Evolutionary conservation across 2,329 filamentous ascomycete species (phyloP), one percentile per base, ranked within the genome.

Genomic region (Ceratocystis smalleyi): DNA sequence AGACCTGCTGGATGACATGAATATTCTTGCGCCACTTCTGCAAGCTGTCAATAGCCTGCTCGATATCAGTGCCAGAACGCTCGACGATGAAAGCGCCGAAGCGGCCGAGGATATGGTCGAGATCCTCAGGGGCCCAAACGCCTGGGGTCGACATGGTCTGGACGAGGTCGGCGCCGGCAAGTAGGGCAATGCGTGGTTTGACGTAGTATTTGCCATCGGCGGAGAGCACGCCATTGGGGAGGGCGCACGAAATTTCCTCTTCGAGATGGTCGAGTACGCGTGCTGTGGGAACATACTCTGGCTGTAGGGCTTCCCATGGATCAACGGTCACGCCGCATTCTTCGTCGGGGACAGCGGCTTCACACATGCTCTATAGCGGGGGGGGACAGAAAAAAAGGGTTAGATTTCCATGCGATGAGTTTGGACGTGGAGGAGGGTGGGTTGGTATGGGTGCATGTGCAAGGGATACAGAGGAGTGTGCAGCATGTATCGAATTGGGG

Each of bases 221-320:
- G 59, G 81, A 82, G 70, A 88, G 81, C 35, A 94, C 83, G 8
- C 91, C 91, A 5, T 91, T 91, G 35, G 85, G 78, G 55, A 89
- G 82, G 27, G 83, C 81, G 62, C 74, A 71, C 72, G 96, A 96
- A 72, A 96, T 89, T 73, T 96, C 90, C 71, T 92, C 77, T 69
- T 95, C 85, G 70, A 96, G 94, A 75, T 96, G 92, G 71, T 95
- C 90, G 60, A 96, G 79, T 49, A 96, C 91, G 69, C 87, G 83
- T 47, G 91, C 92, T 0, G 92, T 97, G 17, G 91, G 90, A 67
- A 90, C 86, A 72, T 96, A 97, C 69, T 88, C 81, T 71, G 86
- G 83, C 75, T 95, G 85, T 70, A 87, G 59, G 43, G 89, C 88
- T 78, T 96, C 91, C 86, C 88, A 95, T 0, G 88, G 84, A 72